Evolutionary conservation across 371 early-diverging fungal species (phyloP).

Genomic region (Rhizopus stolonifer): DNA sequence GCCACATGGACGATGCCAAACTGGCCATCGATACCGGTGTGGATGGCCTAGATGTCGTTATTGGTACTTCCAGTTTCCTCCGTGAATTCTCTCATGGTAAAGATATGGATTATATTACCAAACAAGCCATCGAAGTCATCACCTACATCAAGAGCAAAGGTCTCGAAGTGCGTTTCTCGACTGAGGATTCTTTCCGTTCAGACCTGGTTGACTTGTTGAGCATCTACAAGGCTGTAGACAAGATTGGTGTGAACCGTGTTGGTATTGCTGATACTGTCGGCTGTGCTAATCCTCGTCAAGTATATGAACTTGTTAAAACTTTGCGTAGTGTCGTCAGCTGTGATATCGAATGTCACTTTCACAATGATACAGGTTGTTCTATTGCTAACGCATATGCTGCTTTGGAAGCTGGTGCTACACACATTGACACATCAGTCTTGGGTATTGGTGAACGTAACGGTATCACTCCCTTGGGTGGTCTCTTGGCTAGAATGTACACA

Average conservation of each 20-base stretch:
- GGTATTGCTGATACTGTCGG: conserved; percentile 98
- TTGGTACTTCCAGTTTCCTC: conserved; percentile 92
- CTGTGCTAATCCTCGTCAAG: conserved; percentile 96
- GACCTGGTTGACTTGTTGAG: conserved; percentile 93
- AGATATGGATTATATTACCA: conserved; percentile 94
- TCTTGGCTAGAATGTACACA: conserved; percentile 92
- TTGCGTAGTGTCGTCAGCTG: conserved; percentile 92
- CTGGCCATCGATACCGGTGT: conserved; percentile 95
- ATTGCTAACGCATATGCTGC: conserved; percentile 96
- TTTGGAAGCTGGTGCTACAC: conserved; percentile 96
- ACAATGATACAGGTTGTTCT: conserved; percentile 98
- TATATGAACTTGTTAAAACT: conserved; percentile 93
- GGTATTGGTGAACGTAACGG: conserved; percentile 98
- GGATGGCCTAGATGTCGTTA: conserved; percentile 94
- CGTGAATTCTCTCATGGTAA: conserved; percentile 97
- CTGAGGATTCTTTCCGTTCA: conserved; percentile 95
- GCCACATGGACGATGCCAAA: conserved; percentile 97
- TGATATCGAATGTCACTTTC: conserved; percentile 98
- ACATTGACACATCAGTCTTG: conserved; percentile 95
- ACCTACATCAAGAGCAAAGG: conserved; percentile 92
- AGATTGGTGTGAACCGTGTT: conserved; percentile 94
- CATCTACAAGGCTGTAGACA: conserved; percentile 93
- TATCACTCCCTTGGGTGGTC: conserved; percentile 93
- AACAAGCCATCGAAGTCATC: conserved; percentile 93
- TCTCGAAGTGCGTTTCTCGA: conserved; percentile 94